Evolutionary conservation across 2,329 filamentous ascomycete species (phyloP).

Genomic region (Magnaporthiopsis rhizophila): DNA sequence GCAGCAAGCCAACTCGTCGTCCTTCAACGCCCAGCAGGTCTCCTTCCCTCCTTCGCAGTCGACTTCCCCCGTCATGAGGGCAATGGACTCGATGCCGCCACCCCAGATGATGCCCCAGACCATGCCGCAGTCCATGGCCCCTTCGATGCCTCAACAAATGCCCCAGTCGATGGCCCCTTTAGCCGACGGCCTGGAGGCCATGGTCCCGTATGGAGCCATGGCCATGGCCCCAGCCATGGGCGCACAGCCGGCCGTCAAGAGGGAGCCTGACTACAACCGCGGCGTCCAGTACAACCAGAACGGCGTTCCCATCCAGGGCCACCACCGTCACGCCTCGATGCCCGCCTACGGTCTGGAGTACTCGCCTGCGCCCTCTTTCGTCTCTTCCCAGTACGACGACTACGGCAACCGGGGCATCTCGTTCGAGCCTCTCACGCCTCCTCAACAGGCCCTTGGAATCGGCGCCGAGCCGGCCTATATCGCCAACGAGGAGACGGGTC

Average conservation of each 20-base stretch:
- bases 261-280: conserved; percentile 75
- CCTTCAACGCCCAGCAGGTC: conserved; percentile 73
- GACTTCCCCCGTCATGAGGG: conserved; percentile 80
- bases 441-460: conserved; percentile 77
- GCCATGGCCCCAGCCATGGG: conserved; percentile 61
- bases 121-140: conserved; percentile 47
- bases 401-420: conserved; percentile 95
- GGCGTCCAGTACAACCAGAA: conserved; percentile 82
- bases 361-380: conserved; percentile 93
- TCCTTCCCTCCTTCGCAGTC: conserved; percentile 69
- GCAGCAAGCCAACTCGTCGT: conserved; percentile 96
- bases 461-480: conserved; percentile 91
- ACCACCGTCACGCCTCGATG: conserved; percentile 97
- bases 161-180: conserved; percentile 46
- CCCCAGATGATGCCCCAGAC: conserved; percentile 48
- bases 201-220: conserved; percentile 63
- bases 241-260: conserved; percentile 70
- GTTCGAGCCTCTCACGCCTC: conserved; percentile 93
- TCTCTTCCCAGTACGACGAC: conserved; percentile 97
- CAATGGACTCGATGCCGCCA: conserved; percentile 86
- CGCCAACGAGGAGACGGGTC: conserved; percentile 91
- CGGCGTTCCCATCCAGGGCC: conserved; percentile 75
- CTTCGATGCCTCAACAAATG: conserved; percentile 48
- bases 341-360: conserved; percentile 92
- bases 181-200: conserved; percentile 60